Conservation (phyloP, 2,329 filamentous ascomycete species). For the Atkinsonella texensis region DNA sequence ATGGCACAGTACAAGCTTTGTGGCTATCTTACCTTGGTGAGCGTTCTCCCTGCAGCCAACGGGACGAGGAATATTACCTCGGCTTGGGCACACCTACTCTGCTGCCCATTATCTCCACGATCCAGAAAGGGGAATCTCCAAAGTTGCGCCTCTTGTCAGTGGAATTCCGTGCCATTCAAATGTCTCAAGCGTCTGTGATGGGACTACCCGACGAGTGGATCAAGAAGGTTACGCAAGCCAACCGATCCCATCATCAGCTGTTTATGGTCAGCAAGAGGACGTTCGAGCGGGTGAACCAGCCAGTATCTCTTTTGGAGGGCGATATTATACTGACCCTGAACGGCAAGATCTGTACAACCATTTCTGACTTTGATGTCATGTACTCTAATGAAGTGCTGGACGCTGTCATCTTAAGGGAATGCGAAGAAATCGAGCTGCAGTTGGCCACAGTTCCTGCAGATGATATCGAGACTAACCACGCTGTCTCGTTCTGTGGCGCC, state of each 20-base stretch:
- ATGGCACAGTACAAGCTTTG: slow-evolving; percentile 85
- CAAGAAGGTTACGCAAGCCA: slow-evolving; percentile 73
- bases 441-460: slow-evolving; percentile 79
- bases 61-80: slow-evolving; percentile 94
- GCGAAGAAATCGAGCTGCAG: slow-evolving; percentile 62
- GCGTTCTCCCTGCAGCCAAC: slow-evolving; percentile 61
- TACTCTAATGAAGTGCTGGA: slow-evolving; percentile 77
- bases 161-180: slow-evolving; percentile 89
- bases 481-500: slow-evolving; percentile 90
- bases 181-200: slow-evolving; percentile 96
- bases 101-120: slow-evolving; percentile 75
- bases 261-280: slow-evolving; percentile 96
- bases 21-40: slow-evolving; percentile 98
- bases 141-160: slow-evolving; percentile 84
- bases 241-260: slow-evolving; percentile 85
- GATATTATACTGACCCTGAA: slow-evolving; percentile 90
- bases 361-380: slow-evolving; percentile 92
- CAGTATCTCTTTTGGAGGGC: slow-evolving; percentile 63
- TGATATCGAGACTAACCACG: slow-evolving; percentile 83
- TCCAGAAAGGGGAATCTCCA: slow-evolving; percentile 68
- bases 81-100: slow-evolving; percentile 82
- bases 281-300: slow-evolving; percentile 42
- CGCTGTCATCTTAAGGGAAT: slow-evolving; percentile 76
- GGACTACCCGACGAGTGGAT: slow-evolving; percentile 96
- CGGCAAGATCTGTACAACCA: slow-evolving; percentile 81